Evolutionary conservation across 2,329 filamentous ascomycete species (phyloP).

Genomic region (Grosmannia huntii): DNA sequence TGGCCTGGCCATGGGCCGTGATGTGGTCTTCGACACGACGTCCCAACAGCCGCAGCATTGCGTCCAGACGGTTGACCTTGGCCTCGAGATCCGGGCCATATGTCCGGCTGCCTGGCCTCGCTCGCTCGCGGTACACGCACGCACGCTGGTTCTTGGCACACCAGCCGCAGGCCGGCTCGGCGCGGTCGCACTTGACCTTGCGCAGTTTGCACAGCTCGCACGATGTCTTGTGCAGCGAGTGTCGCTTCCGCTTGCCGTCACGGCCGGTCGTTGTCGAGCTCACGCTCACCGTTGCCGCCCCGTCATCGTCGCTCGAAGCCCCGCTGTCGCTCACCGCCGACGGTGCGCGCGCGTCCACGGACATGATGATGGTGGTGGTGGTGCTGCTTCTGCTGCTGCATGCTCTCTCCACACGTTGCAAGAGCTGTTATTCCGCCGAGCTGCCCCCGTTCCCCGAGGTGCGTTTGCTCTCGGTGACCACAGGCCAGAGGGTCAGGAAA

Average conservation of each 20-base stretch:
- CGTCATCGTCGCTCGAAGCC: background rate
- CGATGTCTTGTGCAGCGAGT: constrained; percentile 30
- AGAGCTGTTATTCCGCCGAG: too few species aligned
- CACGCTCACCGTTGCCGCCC: background rate
- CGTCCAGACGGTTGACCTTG: constrained; percentile 55
- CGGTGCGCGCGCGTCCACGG: background rate
- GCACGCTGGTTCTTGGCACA: constrained; percentile 47
- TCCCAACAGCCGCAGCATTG: constrained; percentile 48
- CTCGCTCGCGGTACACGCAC: constrained; percentile 57
- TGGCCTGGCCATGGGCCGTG: background rate
- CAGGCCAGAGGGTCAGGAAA: too few species aligned
- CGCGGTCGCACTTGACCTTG: constrained; percentile 70
- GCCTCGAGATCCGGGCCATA: constrained; percentile 63
- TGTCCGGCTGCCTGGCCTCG: constrained; percentile 52
- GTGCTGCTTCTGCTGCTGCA: background rate
- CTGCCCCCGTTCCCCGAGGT: background rate
- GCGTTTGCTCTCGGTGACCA: too few species aligned
- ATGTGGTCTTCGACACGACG: constrained; percentile 18
- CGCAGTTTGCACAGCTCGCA: constrained; percentile 70
- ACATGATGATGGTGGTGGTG: background rate
- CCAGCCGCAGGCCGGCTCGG: constrained; percentile 59
- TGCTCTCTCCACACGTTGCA: background rate
- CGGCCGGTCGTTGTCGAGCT: background rate
- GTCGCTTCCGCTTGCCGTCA: constrained; percentile 9
- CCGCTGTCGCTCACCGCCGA: constrained; percentile 1